Conservation (phyloP, 257 asterid genomes). For the Knoxia roxburghii region DNA sequence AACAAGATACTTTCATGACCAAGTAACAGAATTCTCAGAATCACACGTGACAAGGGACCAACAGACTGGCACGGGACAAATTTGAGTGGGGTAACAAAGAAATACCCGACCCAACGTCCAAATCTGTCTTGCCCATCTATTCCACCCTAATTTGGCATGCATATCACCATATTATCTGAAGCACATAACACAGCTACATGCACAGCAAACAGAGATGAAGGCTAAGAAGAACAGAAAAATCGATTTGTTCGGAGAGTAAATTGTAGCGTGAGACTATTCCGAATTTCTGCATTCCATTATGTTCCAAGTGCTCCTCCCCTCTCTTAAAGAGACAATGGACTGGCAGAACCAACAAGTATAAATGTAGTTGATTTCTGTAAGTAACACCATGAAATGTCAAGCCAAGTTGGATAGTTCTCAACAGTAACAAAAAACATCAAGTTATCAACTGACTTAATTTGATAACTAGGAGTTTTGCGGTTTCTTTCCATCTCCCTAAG, state of each 20-base stretch:
- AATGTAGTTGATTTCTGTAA: background rate
- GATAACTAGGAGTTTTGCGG: background rate
- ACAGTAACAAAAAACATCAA: background rate
- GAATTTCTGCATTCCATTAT: background rate
- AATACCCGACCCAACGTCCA: background rate
- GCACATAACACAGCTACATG: background rate
- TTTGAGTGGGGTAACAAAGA: background rate
- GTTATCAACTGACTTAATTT: no score
- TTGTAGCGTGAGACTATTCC: background rate
- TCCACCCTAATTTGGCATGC: background rate
- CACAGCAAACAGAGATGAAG: background rate
- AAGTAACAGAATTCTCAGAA: no score
- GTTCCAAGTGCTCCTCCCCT: no score
- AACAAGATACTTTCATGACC: no score
- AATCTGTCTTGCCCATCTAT: background rate
- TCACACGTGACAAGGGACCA: background rate
- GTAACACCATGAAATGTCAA: background rate
- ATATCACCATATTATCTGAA: background rate
- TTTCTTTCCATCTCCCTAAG: background rate
- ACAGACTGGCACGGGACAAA: background rate
- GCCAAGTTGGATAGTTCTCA: background rate
- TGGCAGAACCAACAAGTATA: background rate
- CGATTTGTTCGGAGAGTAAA: background rate
- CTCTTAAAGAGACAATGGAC: background rate
- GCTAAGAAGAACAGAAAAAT: background rate